phyloP scores from a whole-genome alignment of 805 yeast genomes.

The Ogataea henricii region DNA sequence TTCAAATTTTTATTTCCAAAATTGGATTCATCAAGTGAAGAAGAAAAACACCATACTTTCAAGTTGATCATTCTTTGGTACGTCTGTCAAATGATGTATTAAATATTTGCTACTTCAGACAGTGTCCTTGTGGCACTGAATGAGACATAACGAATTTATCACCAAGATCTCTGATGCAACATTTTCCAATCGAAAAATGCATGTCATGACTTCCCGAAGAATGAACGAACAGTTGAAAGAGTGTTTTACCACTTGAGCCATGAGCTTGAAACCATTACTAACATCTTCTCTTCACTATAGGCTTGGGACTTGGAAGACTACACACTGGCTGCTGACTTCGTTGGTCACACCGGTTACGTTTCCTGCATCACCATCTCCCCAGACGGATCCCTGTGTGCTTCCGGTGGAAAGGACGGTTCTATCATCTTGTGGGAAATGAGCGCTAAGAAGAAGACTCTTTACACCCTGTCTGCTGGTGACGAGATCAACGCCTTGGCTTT shows the following conservation, averaged over 20 bases:
- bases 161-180: slow-evolving; percentile 97
- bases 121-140: slow-evolving; percentile 60
- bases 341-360: slow-evolving; percentile 99
- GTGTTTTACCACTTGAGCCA: background rate
- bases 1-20: slow-evolving; percentile 32
- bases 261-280: slow-evolving; percentile 17
- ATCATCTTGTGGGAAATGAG: slow-evolving; percentile 98
- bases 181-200: background rate
- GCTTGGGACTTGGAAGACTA: slow-evolving; percentile 86
- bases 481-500: slow-evolving; percentile 98
- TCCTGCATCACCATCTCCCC: slow-evolving; percentile 97
- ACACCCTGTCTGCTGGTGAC: slow-evolving; percentile 93
- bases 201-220: background rate
- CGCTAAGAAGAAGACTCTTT: slow-evolving; percentile 72
- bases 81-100: slow-evolving; percentile 60
- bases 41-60: background rate
- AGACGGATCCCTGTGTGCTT: slow-evolving; percentile 98
- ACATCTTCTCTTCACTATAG: slow-evolving; percentile 47
- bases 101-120: slow-evolving; percentile 99
- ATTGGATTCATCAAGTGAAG: background rate
- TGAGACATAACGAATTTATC: slow-evolving; percentile 88
- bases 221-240: background rate
- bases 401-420: slow-evolving; percentile 99
- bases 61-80: slow-evolving; percentile 16
- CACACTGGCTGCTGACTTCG: slow-evolving; percentile 88